Base-by-base conservation (phyloP, 2,329 filamentous ascomycete genomes). In the Trichoderma koningii region DNA sequence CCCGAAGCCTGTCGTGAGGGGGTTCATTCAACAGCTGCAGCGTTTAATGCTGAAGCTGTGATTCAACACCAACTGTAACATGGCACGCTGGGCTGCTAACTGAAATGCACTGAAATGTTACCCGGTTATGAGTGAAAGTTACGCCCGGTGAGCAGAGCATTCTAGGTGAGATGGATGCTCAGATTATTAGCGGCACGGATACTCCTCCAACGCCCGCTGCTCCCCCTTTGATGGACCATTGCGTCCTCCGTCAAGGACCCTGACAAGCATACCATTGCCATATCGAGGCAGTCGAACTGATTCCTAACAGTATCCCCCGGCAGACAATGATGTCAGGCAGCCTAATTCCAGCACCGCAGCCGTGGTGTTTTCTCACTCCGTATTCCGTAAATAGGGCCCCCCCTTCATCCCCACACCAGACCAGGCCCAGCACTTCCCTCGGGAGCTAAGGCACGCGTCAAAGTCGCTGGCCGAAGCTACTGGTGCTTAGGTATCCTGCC, bases 371-470 rank as follows among this genome's bases (percentile, higher is more conserved):
- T 60, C 56, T 60, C 34, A 60, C 56, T 60, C 56, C 56, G 56
- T 60, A 60, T 45, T 60, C 56, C 57, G 45, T 57, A 74, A 72
- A 66, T 74, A 23, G 84, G 85, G 52, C 76, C 34, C 34, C 34
- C 34, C 34, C 74, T 17, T n/a, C 83, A 86, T 68, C 83, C 82
- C 14, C 71, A 73, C 21, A 82, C 86, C 64, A 75, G 76, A 60
- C 78, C 84, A 66, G 84, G 87, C 68, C 86, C 61, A 84, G 84
- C 23, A 87, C 84, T 0, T 83, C 30, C 30, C 34, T 14, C 85
- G 0, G 82, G 82, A 0, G 80, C 83, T 0, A 83, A 81, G 69
- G 83, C 82, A 1, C 82, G 85, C 65, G 82, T 87, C 5, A 83
- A 38, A 38, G 80, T 2, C 77, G 86, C 81, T 87, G 9, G 75